Conservation (phyloP, 768 basidiomycete species). For the Agaricus subrufescens region DNA sequence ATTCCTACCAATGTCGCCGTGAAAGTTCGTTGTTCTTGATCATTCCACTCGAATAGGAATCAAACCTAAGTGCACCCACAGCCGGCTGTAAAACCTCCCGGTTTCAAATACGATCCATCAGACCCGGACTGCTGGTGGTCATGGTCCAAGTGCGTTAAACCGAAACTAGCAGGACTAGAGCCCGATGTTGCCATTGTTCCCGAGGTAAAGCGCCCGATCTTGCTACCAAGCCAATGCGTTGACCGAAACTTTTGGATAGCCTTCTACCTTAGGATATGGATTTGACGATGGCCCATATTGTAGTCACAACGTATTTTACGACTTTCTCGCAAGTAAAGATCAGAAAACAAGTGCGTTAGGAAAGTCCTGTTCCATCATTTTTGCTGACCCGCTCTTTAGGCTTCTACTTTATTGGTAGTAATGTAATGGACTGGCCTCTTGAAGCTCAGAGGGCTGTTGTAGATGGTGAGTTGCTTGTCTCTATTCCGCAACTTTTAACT, state of each 20-base stretch:
- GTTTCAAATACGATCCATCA: constrained; percentile 23
- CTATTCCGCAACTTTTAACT: not conserved
- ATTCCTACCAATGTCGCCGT: constrained; percentile 10
- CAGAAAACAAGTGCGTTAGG: constrained; percentile 54
- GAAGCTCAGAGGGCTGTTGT: constrained; percentile 48
- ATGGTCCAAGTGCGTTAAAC: constrained; percentile 34
- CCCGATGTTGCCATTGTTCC: constrained; percentile 43
- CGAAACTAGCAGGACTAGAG: constrained; percentile 39
- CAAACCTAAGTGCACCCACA: constrained; percentile 15
- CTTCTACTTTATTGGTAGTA: constrained; percentile 61
- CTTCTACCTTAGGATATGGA: constrained; percentile 50
- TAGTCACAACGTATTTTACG: constrained; percentile 58
- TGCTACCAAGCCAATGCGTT: not conserved
- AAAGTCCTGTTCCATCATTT: not conserved
- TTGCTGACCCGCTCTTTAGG: constrained; percentile 25
- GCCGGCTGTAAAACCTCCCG: constrained; percentile 18
- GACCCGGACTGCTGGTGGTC: constrained; percentile 59
- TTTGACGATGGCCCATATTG: constrained; percentile 69
- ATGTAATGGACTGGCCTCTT: constrained; percentile 49
- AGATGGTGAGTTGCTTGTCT: constrained; percentile 34
- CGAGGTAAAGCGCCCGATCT: constrained; percentile 30
- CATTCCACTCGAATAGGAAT: not conserved
- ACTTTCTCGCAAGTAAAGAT: constrained; percentile 43
- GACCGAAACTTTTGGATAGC: constrained; percentile 24
- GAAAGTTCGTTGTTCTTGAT: constrained; percentile 14